Evolutionary conservation across 257 asterid genomes (phyloP).

Genomic region (Ehretia macrophylla): DNA sequence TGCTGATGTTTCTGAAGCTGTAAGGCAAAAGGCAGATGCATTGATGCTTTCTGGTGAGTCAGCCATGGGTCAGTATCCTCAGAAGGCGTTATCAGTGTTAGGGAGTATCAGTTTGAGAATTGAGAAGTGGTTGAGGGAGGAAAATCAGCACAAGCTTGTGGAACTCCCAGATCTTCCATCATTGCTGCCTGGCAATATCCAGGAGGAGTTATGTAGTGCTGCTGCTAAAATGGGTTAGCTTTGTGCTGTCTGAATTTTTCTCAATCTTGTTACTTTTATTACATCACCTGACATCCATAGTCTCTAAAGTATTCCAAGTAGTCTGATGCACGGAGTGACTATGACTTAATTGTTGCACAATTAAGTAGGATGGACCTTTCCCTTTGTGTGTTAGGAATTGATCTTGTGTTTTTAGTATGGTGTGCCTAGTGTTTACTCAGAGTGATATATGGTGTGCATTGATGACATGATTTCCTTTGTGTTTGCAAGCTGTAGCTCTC

Average conservation of each 20-base stretch:
- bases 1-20: slow-evolving; percentile 4
- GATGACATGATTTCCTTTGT: too few species aligned
- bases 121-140: slow-evolving; percentile 5
- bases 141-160: not conserved
- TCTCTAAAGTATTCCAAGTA: too few species aligned
- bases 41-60: slow-evolving; percentile 10
- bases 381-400: too few species aligned
- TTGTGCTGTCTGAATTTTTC: not conserved
- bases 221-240: slow-evolving; percentile 3
- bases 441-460: too few species aligned
- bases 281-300: too few species aligned
- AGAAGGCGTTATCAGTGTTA: slow-evolving; percentile 1
- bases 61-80: slow-evolving; percentile 6
- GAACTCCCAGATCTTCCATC: not conserved
- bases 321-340: too few species aligned
- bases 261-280: not conserved
- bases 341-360: too few species aligned
- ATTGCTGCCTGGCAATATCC: not conserved
- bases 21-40: slow-evolving; percentile 1
- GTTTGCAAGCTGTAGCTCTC: too few species aligned
- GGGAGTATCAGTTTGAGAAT: slow-evolving; percentile 7
- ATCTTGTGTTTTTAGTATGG: too few species aligned
- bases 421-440: too few species aligned
- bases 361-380: too few species aligned
- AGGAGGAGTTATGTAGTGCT: slow-evolving; percentile 7